A percentile compares a stretch with the other conserved stretches of the same genome.
Evolutionary conservation across 352 stramenopile species (phyloP).

Genomic region (Phytophthora boehmeriae): DNA sequence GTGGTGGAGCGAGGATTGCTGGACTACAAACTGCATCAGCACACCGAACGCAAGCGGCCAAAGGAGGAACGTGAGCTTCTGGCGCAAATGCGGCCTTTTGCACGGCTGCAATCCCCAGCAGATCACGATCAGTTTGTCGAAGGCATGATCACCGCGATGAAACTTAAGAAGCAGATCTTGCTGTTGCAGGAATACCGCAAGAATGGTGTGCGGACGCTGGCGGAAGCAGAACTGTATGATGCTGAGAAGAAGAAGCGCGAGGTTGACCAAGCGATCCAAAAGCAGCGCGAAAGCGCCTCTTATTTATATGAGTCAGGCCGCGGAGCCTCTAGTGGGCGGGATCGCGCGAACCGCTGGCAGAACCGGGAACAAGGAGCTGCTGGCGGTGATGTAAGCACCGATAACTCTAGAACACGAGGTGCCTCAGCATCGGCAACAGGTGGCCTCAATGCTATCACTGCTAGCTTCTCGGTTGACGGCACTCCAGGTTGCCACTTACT

Average conservation of each 20-base stretch:
- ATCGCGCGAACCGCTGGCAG: constrained; percentile 76
- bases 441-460: constrained; percentile 35
- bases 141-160: constrained; percentile 90
- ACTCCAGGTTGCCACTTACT: constrained; percentile 89
- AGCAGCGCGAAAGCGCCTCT: constrained; percentile 84
- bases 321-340: constrained; percentile 51
- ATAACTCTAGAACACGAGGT: constrained; percentile 41
- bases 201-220: constrained; percentile 93
- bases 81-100: constrained; percentile 94
- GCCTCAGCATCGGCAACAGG: constrained; percentile 10
- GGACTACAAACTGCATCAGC: constrained; percentile 94
- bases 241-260: constrained; percentile 94
- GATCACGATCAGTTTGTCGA: constrained; percentile 95
- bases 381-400: constrained; percentile 20
- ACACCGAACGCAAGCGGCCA: constrained; percentile 88
- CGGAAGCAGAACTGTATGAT: constrained; percentile 95
- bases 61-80: constrained; percentile 96
- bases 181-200: constrained; percentile 96
- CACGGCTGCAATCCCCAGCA: constrained; percentile 92
- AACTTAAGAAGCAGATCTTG: constrained; percentile 95
- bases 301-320: constrained; percentile 87
- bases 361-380: constrained; percentile 56
- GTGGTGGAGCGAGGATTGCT: constrained; percentile 90
- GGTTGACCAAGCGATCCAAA: constrained; percentile 89
- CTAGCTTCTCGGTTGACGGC: constrained; percentile 79